phyloP scores from a whole-genome alignment of 2,329 filamentous ascomycete species.

The Chaetomium sp. region DNA sequence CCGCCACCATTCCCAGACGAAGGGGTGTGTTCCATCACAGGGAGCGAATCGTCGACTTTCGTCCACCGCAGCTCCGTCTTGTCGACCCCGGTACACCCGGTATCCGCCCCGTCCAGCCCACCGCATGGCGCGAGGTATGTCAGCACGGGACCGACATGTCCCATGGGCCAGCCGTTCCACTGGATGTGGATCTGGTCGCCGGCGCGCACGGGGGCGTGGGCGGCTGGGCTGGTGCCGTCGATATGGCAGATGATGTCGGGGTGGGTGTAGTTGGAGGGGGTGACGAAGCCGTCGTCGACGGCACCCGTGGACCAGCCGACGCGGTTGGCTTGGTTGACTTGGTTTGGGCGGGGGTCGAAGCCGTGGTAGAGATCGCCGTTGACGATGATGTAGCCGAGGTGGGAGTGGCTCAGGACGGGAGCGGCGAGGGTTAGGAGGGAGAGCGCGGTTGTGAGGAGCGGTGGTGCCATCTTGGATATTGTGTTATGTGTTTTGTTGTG shows the following conservation, averaged over 20 bases:
- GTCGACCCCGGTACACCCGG: slow-evolving; percentile 33
- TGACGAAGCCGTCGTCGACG: slow-evolving; percentile 47
- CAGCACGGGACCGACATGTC: slow-evolving; percentile 38
- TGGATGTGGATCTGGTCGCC: slow-evolving; percentile 51
- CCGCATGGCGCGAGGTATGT: slow-evolving; percentile 35
- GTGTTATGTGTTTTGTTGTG: not conserved
- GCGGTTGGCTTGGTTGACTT: slow-evolving; percentile 18
- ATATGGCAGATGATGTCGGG: slow-evolving; percentile 58
- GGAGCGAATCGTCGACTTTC: slow-evolving; percentile 36
- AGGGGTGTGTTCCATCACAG: slow-evolving; percentile 17
- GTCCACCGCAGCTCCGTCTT: slow-evolving; percentile 37
- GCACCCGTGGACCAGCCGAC: slow-evolving; percentile 50
- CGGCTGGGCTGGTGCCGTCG: slow-evolving; percentile 42
- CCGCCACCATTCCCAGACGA: not conserved
- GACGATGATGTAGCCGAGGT: slow-evolving; percentile 32
- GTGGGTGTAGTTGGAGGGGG: slow-evolving; percentile 38
- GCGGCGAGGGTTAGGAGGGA: slow-evolving; percentile 5
- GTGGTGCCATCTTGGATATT: slow-evolving; percentile 5
- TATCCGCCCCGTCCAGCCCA: not conserved
- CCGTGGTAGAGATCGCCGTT: slow-evolving; percentile 41
- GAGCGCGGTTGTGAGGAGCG: slow-evolving; percentile 8
- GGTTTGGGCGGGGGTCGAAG: slow-evolving; percentile 29
- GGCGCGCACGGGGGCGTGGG: slow-evolving; percentile 48
- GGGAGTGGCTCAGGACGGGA: slow-evolving; percentile 24
- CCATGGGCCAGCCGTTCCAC: slow-evolving; percentile 57